Evolutionary conservation across 192 early-diverging fungal genomes (phyloP), one percentile per base, ranked within the genome.

Genomic region (Backusella tarrabulga): DNA sequence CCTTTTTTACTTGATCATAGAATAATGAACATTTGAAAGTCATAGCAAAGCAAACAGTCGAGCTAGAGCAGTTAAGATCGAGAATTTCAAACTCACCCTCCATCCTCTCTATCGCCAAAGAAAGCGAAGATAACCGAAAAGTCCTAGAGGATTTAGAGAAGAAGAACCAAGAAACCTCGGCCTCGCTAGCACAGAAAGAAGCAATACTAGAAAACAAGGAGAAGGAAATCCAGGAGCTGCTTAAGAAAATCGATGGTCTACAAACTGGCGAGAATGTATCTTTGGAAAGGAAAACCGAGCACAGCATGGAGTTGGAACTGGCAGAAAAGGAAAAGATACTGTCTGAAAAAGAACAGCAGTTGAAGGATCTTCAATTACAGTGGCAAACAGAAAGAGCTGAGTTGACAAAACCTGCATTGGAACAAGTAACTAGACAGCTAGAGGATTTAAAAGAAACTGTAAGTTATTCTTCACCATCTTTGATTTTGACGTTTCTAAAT

Each of bases 41-140:
- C 23, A 82, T 82, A 74, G 72, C 77, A 4, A 73, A 73, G 17
- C 80, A 82, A 68, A 70, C 70, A 6, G 80, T 54, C 21, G 80
- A 82, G 56, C 26, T 81, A 26, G 80, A 76, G 14, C 76, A 78
- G 21, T 66, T 82, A 32, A 67, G 77, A 54, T 68, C 77, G 46
- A n/a, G 75, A 35, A 34, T 81, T 29, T 42, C 36, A 72, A 72
- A 29, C 17, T 32, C 71, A 72, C 14, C 42, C 46, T 46, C 38
- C 56, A 41, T 21, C 11, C 21, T 17, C 50, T 46, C 40, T 4
- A 63, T 63, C n/a, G 14, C 74, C 54, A 70, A 46, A 72, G 68
- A 72, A 6, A 34, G 38, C 1, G 35, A 34, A 0, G 29, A 41
- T 4, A 60, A 2, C 12, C 34, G 63, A 32, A 26, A 54, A 12